phyloP scores from a whole-genome alignment of 192 early-diverging fungal species.

The Entomortierella parvispora region DNA sequence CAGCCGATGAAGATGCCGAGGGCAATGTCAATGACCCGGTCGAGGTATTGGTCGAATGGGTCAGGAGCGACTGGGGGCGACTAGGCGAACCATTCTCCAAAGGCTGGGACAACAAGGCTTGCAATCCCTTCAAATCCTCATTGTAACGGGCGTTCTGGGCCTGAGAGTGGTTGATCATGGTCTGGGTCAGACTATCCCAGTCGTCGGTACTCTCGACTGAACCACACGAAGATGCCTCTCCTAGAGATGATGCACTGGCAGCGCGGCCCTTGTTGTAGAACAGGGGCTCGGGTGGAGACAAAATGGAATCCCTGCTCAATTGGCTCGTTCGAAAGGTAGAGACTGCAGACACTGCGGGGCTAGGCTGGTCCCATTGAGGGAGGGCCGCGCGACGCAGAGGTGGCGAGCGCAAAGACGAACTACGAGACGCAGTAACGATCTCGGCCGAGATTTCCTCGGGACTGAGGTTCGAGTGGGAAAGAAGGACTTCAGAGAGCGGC shows the following conservation, averaged over 20 bases:
- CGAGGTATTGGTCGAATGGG: constrained; percentile 42
- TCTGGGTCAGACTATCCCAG: constrained; percentile 18
- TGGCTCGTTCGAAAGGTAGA: neutral
- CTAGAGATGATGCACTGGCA: constrained; percentile 27
- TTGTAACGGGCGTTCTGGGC: constrained; percentile 35
- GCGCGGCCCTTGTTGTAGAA: constrained; percentile 29
- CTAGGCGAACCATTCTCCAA: neutral
- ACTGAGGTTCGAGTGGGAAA: constrained; percentile 33
- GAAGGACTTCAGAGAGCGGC: constrained; percentile 29
- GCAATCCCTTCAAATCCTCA: constrained; percentile 35
- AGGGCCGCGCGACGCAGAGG: neutral
- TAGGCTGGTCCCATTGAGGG: constrained; percentile 5
- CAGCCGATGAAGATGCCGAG: constrained; percentile 4
- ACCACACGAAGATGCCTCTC: constrained; percentile 31
- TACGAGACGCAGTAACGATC: constrained; percentile 23
- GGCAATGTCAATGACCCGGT: constrained; percentile 20
- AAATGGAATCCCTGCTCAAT: neutral
- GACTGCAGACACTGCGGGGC: neutral
- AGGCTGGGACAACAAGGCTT: constrained; percentile 25
- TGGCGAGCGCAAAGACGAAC: constrained; percentile 23
- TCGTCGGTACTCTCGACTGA: constrained; percentile 45
- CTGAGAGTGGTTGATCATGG: constrained; percentile 25
- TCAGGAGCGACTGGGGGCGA: neutral
- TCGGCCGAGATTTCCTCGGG: constrained; percentile 28
- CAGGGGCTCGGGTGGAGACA: constrained; percentile 25